Evolutionary conservation across 108 stramenopile genomes (phyloP).

Genomic region (Skeletonema grethae): DNA sequence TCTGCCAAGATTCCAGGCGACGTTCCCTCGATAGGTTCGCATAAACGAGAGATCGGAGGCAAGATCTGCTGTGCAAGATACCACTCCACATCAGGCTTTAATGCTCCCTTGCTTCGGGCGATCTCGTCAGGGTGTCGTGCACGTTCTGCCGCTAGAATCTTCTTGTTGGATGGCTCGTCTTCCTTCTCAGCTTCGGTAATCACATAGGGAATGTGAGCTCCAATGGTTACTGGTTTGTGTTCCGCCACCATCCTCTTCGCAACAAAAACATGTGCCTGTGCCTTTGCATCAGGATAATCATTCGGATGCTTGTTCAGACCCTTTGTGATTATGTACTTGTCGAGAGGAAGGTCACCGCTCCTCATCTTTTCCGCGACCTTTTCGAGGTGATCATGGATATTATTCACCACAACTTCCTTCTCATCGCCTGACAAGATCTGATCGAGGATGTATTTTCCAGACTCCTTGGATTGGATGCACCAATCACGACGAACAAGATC

Average conservation of each 20-base stretch:
- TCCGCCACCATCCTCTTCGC: constrained; percentile 95
- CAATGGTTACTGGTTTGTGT: constrained; percentile 92
- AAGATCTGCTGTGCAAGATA: constrained; percentile 97
- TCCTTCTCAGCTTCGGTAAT: constrained; percentile 72
- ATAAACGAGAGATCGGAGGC: constrained; percentile 95
- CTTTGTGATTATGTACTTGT: constrained; percentile 97
- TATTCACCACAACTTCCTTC: constrained; percentile 84
- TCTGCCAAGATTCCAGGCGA: constrained; percentile 74
- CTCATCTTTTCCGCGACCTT: constrained; percentile 90
- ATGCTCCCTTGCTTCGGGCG: constrained; percentile 72
- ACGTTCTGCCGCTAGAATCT: constrained; percentile 68
- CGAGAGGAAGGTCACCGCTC: constrained; percentile 77
- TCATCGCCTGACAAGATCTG: constrained; percentile 91
- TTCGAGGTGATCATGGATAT: constrained; percentile 92
- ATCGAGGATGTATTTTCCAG: constrained; percentile 92
- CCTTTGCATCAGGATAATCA: constrained; percentile 97
- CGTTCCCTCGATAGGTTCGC: constrained; percentile 97
- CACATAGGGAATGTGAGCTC: constrained; percentile 99
- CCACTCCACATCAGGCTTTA: constrained; percentile 94
- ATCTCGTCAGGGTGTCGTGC: constrained; percentile 96
- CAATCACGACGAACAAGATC: constrained; percentile 99
- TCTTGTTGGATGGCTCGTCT: constrained; percentile 41
- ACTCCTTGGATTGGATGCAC: constrained; percentile 97
- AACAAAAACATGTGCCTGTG: constrained; percentile 95
- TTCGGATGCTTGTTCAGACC: constrained; percentile 98